Base-by-base conservation (phyloP, 2,329 filamentous ascomycete genomes). In the Colletotrichum lindemuthianum region DNA sequence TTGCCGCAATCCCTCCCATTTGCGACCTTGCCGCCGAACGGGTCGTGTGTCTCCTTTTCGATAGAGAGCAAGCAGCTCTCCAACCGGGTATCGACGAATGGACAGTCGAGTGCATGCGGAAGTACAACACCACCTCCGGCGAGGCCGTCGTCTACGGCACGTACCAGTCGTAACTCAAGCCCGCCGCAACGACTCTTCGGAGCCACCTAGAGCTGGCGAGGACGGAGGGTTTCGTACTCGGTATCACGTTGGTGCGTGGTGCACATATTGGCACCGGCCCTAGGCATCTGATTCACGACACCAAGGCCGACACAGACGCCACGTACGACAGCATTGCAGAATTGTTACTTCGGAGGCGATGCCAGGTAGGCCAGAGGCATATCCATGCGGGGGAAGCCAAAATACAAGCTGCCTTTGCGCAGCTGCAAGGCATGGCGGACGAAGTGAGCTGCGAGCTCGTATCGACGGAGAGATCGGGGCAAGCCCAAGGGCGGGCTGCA, bases 81-180 rank as follows among this genome's bases (percentile, higher is more conserved):
- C 92, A 97, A 77, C 80, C 85, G 6, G 92, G 92, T 8, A 95
- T 96, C 66, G 90, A 96, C 74, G 85, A 87, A 69, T 95, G 93
- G 90, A 92, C 90, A 6, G 77, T 96, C 53, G 79, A 84, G n/a
- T 90, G 93, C 70, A 92, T 93, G 81, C 86, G 87, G 70, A 88
- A 86, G 73, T 94, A 92, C 81, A 96, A 96, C 79, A 85, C 81
- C 67, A 79, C 77, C 0, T 71, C 76, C 1, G 85, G 85, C 37
- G 82, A 84, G 58, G 89, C 91, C 4, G 85, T 94, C 56, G 84
- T 97, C 60, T 96, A 94, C 78, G 89, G 89, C 67, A 93, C 91
- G 0, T 93, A 93, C 76, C 91, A 93, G 76, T 89, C 89, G 1
- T 94, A 93, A 76, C 84, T 92, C 53, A 92, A 92, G 76, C 81